A percentile compares a stretch with the other conserved stretches of the same genome.
These are phyloP conservation scores for Phytophthora aleatoria DNA, from an alignment of 352 stramenopile genomes.

Conservation along the genomic window DNA sequence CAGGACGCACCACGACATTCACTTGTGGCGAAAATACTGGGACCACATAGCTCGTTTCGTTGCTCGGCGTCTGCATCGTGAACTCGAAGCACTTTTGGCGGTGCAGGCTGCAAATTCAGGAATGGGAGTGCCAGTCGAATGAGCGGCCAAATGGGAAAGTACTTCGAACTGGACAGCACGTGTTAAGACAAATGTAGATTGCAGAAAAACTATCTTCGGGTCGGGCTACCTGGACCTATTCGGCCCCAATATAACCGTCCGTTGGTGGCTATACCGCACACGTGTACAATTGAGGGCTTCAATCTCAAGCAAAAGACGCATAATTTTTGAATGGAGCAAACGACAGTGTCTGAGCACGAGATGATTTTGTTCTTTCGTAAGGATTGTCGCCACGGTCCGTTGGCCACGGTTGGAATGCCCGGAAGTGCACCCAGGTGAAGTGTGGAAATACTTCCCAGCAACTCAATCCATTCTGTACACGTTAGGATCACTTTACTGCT, in stretches of 20 bases:
- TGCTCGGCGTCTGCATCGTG: conserved; percentile 24
- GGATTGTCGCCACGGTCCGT: not conserved
- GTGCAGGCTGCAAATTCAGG: conserved; percentile 19
- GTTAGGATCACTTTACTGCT: not conserved
- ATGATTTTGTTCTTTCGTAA: not conserved
- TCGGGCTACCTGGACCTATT: conserved; percentile 19
- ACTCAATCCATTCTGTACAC: no score
- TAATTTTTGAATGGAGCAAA: not conserved
- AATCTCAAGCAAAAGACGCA: conserved; percentile 2
- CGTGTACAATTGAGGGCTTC: not conserved
- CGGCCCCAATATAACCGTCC: conserved; percentile 12
- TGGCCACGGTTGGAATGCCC: not conserved
- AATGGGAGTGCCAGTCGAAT: conserved; percentile 6
- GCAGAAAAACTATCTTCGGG: conserved; percentile 23
- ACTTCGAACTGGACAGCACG: conserved; percentile 3
- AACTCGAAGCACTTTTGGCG: not conserved
- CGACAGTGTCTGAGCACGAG: not conserved
- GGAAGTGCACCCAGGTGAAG: not conserved
- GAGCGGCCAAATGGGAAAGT: conserved; percentile 18
- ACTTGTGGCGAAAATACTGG: conserved; percentile 28
- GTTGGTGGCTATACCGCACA: conserved; percentile 1
- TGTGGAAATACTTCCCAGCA: no score
- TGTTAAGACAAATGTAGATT: conserved; percentile 10
- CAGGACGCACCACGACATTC: conserved; percentile 12
- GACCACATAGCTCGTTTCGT: conserved; percentile 25